Base-by-base conservation (phyloP, 1,284 basidiomycete genomes). In the Ganoderma multipileum region DNA sequence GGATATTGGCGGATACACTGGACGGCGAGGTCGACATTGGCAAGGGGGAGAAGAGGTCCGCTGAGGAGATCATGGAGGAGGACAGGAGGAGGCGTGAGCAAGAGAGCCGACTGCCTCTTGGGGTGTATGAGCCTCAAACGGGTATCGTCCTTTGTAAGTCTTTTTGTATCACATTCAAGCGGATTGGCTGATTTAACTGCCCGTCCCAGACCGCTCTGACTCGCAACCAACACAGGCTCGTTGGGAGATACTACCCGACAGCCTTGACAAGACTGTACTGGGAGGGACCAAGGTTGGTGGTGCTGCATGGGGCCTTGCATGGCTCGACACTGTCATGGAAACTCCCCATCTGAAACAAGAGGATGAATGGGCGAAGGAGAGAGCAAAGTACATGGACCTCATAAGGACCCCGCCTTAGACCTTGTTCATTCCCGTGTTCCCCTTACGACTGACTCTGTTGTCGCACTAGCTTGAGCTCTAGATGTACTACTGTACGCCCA, bases 251-350 rank as follows among this genome's bases (percentile, higher is more conserved):
- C 67, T 91, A 3, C 84, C 87, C 9, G 84, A 87, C 68, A 77
- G 82, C 0, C 74, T 72, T 1, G 81, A 79, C 26, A 83, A 85
- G 71, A 78, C 78, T 58, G 79, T 91, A 33, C 80, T 93, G 4
- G 91, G 92, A 0, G 92, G 92, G 1, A 86, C 90, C 0, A 92
- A 92, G 77, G 86, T 86, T 2, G 92, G 92, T 2, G 89, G 91
- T 71, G 88, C 87, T 0, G 92, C 90, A 2, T 95, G 93, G 93
- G 91, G 85, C 0, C 79, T 95, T 50, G 91, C 91, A 6, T 92
- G 90, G 86, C 83, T 94, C 28, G 93, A 94, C 75, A 93, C 91
- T 0, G 81, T 88, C 61, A 88, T 94, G 85, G 88, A 92, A 54
- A 52, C 70, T 2, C 71, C 73, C 12, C 65, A 70, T 26, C 61